Evolutionary conservation across 108 stramenopile species (phyloP).

Genomic region (Pseudonitzschia multistriata): DNA sequence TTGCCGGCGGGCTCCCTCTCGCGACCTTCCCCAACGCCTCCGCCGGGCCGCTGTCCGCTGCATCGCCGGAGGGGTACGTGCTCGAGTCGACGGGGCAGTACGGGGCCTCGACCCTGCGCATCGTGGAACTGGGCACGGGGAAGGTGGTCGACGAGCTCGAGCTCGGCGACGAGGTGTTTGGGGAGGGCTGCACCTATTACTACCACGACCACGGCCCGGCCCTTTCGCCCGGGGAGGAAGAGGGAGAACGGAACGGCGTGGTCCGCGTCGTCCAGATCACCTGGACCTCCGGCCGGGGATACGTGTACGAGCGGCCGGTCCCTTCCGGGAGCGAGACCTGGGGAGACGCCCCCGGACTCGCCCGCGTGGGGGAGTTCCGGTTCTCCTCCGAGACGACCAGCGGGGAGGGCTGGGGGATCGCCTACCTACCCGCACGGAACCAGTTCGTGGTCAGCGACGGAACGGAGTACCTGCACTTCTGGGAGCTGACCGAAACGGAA

Average conservation of each 20-base stretch:
- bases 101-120: conserved; percentile 57
- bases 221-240: background rate
- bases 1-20: background rate
- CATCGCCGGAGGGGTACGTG: conserved; percentile 27
- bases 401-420: conserved; percentile 83
- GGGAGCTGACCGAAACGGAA: conserved; percentile 37
- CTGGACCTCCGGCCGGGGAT: conserved; percentile 64
- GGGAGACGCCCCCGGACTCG: background rate
- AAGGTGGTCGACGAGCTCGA: conserved; percentile 42
- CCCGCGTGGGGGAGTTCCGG: conserved; percentile 35
- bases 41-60: background rate
- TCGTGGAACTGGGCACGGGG: conserved; percentile 54
- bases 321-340: background rate
- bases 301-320: conserved; percentile 67
- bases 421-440: conserved; percentile 48
- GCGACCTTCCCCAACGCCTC: background rate
- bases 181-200: conserved; percentile 68
- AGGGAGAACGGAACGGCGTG: conserved; percentile 8
- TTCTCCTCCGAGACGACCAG: conserved; percentile 49
- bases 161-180: conserved; percentile 54
- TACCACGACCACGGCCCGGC: too few relatives aligned
- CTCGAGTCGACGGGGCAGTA: conserved; percentile 79
- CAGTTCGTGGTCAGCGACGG: conserved; percentile 84
- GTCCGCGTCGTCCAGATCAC: conserved; percentile 59
- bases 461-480: conserved; percentile 64